Evolutionary conservation across 2,329 filamentous ascomycete genomes (phyloP), one percentile per base, ranked within the genome.

Genomic region (Coleophoma cylindrospora): DNA sequence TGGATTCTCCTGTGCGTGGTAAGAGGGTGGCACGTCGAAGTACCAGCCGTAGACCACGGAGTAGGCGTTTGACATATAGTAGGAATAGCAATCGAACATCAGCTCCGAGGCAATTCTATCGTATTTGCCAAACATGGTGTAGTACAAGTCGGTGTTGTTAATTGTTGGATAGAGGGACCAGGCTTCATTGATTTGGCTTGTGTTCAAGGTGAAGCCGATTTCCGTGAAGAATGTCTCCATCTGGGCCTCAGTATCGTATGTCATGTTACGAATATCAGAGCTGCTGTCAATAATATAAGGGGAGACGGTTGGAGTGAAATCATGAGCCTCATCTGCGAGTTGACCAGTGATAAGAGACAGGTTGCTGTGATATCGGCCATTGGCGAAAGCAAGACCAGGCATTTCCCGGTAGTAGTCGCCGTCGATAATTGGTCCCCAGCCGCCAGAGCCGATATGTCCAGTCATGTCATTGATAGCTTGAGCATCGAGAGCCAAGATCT

Each of bases 81-180:
- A 47, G 13, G 34, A 38, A 6, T 47, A 47, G 17, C 45, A 47
- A 15, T 47, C 37, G 4, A 47, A 32, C 13, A 47, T 19, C 12
- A 47, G 7, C 17, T 47, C 45, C 10, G 45, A 47, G 14, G 22
- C 21, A 22, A 47, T 27, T 4, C 21, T 34, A 32, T 47, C 45
- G 45, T 47, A 47, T 21, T 47, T 47, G 15, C 45, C 45, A 15
- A 47, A 47, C n/a, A 47, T 47, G 45, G 45, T 47, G 34, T 47
- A 47, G 17, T 47, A 47, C 21, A 47, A 15, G 27, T 47, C 45
- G 11, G 45, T 47, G 45, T 47, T 47, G 34, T 47, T 47, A 14
- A 47, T 47, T 10, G 34, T 13, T 21, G 45, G 45, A 17, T 47
- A 47, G 13, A 47, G 21, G 9, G 38, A 34, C 45, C 45, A 47